Evolutionary conservation across 164 flowering plant genomes (phyloP).

Genomic region (Tetrastigma voinierianum): DNA sequence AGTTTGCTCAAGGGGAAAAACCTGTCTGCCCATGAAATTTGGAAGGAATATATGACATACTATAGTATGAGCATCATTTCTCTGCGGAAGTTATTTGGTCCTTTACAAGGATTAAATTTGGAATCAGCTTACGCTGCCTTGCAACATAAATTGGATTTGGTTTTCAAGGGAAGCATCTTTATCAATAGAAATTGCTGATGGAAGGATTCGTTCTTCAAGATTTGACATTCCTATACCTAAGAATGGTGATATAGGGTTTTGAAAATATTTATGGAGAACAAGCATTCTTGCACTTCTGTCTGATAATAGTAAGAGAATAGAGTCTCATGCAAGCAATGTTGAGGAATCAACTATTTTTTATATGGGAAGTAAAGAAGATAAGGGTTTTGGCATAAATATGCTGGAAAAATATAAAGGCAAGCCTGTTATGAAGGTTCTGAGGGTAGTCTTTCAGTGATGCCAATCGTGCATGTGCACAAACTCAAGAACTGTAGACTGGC

Average conservation of each 20-base stretch:
- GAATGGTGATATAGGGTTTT: conserved; percentile 13
- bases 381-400: conserved; percentile 10
- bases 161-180: conserved; percentile 24
- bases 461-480: conserved; percentile 59
- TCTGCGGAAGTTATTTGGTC: conserved; percentile 60
- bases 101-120: conserved; percentile 62
- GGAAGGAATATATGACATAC: conserved; percentile 60
- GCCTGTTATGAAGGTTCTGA: conserved; percentile 42
- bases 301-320: conserved; percentile 10
- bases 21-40: conserved; percentile 52
- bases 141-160: conserved; percentile 68
- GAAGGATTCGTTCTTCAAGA: conserved; percentile 33
- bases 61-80: conserved; percentile 47
- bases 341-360: conserved; percentile 6
- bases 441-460: conserved; percentile 66
- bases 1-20: conserved; percentile 63
- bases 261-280: conserved; percentile 13
- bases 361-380: conserved; percentile 8
- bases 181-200: conserved; percentile 25
- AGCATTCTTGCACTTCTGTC: conserved; percentile 6
- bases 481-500: conserved; percentile 47
- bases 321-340: background rate
- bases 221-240: conserved; percentile 72
- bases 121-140: conserved; percentile 58
- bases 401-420: conserved; percentile 8